Base-by-base conservation (phyloP, 169 alveolate genomes). In the Plasmodium gonderi region DNA sequence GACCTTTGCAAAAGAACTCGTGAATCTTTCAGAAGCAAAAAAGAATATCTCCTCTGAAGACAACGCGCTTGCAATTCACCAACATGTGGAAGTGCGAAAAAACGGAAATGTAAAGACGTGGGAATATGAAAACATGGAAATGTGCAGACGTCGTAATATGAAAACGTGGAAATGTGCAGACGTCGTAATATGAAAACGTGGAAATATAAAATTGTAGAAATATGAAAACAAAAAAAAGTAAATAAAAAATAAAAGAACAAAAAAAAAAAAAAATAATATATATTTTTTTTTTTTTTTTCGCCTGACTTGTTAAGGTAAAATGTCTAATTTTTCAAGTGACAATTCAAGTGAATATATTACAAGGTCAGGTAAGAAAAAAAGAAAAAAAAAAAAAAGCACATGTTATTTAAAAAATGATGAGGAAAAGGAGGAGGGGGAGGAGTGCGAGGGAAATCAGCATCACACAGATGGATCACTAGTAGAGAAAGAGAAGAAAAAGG, bases 301-400 rank as follows among this genome's bases (percentile, higher is more conserved):
- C 69, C 69, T n/a, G 69, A 54, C 69, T 31, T 7, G 69, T 54
- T 54, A 54, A 54, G 69, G 69, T 54, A 54, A 17, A 54, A 54
- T 54, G 69, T 17, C 36, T 12, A n/a, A 8, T 54, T 54, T 31
- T 11, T n/a, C 23, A 31, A 23, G n/a, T n/a, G 69, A 54, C 8
- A 54, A 54, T 54, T 54, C 69, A 12, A 31, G 69, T 23, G 69
- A 54, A 54, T 31, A 54, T 54, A 12, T 54, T 23, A 31, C 69
- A 17, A 54, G 69, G 36, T 54, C 33, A 31, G 33, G 23, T 54
- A 36, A 14, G 72, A 17, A 17, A 54, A 60, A 60, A 60, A 60
- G 26, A 17, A 54, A 54, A 17, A 54, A 54, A 20, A 60, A 60
- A 60, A 60, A 60, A 60, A 60, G n/a, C n/a, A n/a, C 72, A 20